Evolutionary conservation across 2,329 filamentous ascomycete genomes (phyloP), one percentile per base, ranked within the genome.

Genomic region (Xylariales sp.): DNA sequence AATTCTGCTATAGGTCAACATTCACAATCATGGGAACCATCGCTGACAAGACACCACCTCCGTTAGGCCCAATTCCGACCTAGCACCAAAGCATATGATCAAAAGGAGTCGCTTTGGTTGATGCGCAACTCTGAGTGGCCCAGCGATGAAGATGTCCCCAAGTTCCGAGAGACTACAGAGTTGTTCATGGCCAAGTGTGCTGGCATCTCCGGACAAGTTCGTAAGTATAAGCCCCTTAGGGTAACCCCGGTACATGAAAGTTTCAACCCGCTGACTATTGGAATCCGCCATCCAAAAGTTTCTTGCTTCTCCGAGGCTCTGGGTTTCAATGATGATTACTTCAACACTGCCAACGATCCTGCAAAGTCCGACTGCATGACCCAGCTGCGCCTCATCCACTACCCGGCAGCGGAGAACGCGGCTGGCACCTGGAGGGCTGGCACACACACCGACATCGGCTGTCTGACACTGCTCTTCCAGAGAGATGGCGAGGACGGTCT

Each of bases 91-190:
- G 61, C 63, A 1, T 62, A 69, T 1, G 76, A 81, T 50, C 64
- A 60, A 18, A 80, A 79, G 45, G 76, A 80, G 52, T 75, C 69
- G 4, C 76, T 78, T 47, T 75, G 79, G 49, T 56, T 80, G n/a
- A n/a, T n/a, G n/a, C n/a, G 50, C 76, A 80, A 47, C 78, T 77
- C 43, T 73, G 76, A n/a, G 61, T 80, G 75, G 74, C 56, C 77
- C 15, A 45, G 53, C 21, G 66, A 75, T 5, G 45, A 55, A 1
- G 44, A 60, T 2, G 52, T 78, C 0, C 65, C 71, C 1, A 66
- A 62, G 2, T 79, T 79, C 51, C 56, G 63, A 31, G 33, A 51
- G n/a, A n/a, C n/a, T n/a, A n/a, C n/a, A n/a, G n/a, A n/a, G n/a
- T n/a, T n/a, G n/a, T n/a, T n/a, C n/a, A n/a, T n/a, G n/a, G n/a